phyloP scores from a whole-genome alignment of 306 rosid species.

The Mimosa bimucronata region DNA sequence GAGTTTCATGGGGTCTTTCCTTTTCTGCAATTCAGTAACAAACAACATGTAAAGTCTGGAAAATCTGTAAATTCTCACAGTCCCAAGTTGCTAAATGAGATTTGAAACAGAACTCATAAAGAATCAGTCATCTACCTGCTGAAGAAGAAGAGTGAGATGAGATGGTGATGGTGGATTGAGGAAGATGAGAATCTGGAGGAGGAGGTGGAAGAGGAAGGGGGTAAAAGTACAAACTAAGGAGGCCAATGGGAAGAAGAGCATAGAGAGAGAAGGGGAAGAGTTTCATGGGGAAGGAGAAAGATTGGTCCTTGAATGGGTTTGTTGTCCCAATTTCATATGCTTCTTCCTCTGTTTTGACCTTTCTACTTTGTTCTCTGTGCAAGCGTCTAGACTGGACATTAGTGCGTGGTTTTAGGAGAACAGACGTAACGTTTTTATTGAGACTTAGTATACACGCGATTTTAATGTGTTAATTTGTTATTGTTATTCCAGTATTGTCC shows the following conservation, averaged over 20 bases:
- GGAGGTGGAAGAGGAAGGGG: conserved; percentile 54
- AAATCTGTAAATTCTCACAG: conserved; percentile 7
- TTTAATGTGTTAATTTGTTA: no score
- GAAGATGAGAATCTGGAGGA: conserved; percentile 43
- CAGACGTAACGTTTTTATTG: background rate
- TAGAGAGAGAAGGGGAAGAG: conserved; percentile 63
- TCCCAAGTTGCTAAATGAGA: conserved; percentile 23
- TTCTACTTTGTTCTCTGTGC: background rate
- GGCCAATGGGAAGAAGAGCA: conserved; percentile 66
- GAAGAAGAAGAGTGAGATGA: conserved; percentile 34
- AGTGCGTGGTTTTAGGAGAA: no score
- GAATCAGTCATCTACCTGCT: conserved; percentile 33
- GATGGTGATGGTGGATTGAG: conserved; percentile 39
- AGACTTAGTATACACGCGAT: background rate
- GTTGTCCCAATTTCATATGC: conserved; percentile 48
- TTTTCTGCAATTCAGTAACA: conserved; percentile 52
- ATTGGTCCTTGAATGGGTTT: conserved; percentile 57
- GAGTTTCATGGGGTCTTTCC: conserved; percentile 36
- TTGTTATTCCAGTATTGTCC: background rate
- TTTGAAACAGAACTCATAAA: conserved; percentile 20
- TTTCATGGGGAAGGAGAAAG: conserved; percentile 43
- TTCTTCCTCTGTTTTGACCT: background rate
- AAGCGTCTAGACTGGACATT: conserved; percentile 22
- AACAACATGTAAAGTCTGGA: background rate
- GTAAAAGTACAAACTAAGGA: conserved; percentile 65